phyloP scores from a whole-genome alignment of 2,329 filamentous ascomycete genomes.

The Arachnomyces sp. region DNA sequence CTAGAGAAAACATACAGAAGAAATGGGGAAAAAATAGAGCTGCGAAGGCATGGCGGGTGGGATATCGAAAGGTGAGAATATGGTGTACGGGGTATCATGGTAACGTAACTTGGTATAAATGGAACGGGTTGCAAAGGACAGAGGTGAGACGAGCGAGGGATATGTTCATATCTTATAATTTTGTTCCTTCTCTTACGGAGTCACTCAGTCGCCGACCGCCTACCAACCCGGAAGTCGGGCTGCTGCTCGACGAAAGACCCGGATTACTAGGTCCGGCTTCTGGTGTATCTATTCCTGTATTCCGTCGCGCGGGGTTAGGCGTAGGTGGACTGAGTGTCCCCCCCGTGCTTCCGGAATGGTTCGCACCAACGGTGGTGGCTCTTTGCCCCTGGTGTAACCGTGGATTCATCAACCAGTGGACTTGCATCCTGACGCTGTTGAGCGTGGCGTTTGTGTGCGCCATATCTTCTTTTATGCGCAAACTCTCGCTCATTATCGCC shows the following conservation, averaged over 20 bases:
- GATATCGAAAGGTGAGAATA: no score
- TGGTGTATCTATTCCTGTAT: background rate
- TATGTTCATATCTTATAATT: conserved; percentile 15
- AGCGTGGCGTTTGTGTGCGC: conserved; percentile 53
- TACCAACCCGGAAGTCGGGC: conserved; percentile 16
- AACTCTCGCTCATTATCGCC: conserved; percentile 55
- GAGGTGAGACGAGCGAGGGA: background rate
- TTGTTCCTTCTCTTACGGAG: conserved; percentile 34
- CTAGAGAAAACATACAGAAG: no score
- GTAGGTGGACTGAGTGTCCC: conserved; percentile 1
- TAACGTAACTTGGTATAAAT: no score
- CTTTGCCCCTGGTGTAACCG: conserved; percentile 40
- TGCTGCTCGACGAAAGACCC: conserved; percentile 15
- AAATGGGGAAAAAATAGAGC: no score
- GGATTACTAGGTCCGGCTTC: background rate
- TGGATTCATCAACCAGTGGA: conserved; percentile 55
- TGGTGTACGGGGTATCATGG: no score
- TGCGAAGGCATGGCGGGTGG: no score
- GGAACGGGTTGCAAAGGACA: no score
- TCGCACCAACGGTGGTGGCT: conserved; percentile 6
- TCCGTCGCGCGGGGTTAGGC: background rate
- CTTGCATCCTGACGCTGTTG: conserved; percentile 50
- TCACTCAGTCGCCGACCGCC: conserved; percentile 31
- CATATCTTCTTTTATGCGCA: conserved; percentile 55
- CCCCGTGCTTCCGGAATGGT: conserved; percentile 12